phyloP scores from a whole-genome alignment of 1,139 yeast species.

The Scheffersomyces illinoinensis region DNA sequence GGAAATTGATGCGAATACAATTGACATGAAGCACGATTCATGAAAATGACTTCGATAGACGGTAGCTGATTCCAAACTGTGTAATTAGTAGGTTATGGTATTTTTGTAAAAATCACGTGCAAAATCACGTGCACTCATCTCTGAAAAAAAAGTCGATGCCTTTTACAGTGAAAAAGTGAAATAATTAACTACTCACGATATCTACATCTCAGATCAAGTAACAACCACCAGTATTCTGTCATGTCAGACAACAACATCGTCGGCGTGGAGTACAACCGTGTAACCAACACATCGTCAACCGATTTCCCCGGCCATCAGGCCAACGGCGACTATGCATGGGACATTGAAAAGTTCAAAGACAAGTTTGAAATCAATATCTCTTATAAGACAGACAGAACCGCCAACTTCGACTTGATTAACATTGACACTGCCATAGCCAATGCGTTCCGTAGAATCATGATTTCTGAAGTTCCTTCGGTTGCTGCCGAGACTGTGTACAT shows the following conservation, averaged over 20 bases:
- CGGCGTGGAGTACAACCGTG: slow-evolving; percentile 88
- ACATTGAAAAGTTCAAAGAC: slow-evolving; percentile 73
- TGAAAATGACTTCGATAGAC: background rate
- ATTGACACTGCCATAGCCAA: slow-evolving; percentile 92
- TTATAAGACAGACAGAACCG: slow-evolving; percentile 64
- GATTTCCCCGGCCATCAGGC: slow-evolving; percentile 84
- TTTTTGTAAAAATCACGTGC: background rate
- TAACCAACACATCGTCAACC: slow-evolving; percentile 80
- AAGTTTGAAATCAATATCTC: slow-evolving; percentile 69
- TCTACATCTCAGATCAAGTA: background rate
- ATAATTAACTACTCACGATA: background rate
- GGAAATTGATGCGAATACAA: background rate
- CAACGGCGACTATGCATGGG: slow-evolving; percentile 76
- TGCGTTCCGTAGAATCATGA: slow-evolving; percentile 96
- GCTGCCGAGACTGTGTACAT: slow-evolving; percentile 92
- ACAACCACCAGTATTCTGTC: background rate
- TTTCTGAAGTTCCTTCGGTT: slow-evolving; percentile 92
- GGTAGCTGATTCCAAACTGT: background rate
- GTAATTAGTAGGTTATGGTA: background rate
- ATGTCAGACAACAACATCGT: slow-evolving; percentile 60
- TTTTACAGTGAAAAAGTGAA: background rate
- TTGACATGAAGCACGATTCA: no score
- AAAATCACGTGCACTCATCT: background rate
- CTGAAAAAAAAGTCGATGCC: background rate
- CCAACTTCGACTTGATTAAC: slow-evolving; percentile 84